Evolutionary conservation across 2,329 filamentous ascomycete genomes (phyloP).

Genomic region (Metarhizium anisopliae): DNA sequence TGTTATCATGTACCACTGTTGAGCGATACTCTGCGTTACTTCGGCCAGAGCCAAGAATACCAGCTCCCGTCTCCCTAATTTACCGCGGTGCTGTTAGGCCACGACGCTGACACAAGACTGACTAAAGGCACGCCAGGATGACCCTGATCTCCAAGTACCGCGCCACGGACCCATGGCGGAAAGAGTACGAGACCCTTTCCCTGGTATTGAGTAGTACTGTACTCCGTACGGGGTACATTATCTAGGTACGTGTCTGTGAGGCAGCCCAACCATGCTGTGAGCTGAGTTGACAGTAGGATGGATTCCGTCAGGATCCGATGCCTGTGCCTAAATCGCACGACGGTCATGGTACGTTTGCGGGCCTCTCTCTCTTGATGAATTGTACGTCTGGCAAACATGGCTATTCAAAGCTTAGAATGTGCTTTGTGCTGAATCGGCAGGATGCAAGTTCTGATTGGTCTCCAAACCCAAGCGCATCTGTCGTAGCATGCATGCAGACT

Average conservation of each 20-base stretch:
- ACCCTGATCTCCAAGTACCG: not conserved
- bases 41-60: not conserved
- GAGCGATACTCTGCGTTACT: not conserved
- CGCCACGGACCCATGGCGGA: not conserved
- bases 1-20: not conserved
- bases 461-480: no score
- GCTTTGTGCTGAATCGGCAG: no score
- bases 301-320: not conserved
- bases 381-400: not conserved
- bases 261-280: no score
- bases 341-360: not conserved
- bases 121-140: not conserved
- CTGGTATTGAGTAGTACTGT: no score
- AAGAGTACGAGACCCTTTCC: not conserved
- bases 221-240: no score
- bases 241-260: no score
- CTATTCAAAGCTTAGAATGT: not conserved
- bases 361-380: not conserved
- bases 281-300: not conserved
- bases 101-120: not conserved
- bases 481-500: no score
- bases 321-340: not conserved
- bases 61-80: not conserved
- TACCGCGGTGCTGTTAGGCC: not conserved
- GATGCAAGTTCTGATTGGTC: no score